Evolutionary conservation across 2,329 filamentous ascomycete genomes (phyloP), one percentile per base, ranked within the genome.

Genomic region (Chalaropsis ovoidea): DNA sequence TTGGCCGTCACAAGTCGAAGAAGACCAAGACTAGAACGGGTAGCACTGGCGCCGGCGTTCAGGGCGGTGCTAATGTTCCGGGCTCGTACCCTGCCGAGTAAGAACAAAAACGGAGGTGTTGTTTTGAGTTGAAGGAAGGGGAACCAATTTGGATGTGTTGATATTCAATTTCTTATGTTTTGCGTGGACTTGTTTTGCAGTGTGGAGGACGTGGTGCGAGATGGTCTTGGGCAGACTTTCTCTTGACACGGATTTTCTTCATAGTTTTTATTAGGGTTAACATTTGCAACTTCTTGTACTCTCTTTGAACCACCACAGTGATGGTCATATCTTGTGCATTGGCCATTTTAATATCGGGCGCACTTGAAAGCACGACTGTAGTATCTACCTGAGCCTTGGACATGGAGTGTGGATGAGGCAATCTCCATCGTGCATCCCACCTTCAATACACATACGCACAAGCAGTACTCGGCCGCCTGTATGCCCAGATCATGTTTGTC

Each of bases 1-100:
- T 64, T 45, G 52, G 63, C 4, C 63, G 52, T 6, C 60, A 22
- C 52, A 64, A 64, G 52, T 64, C 63, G 52, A 64, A 58, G 52
- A 64, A 60, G 42, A 19, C 24, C 52, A 64, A 39, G 47, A 49
- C 7, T 8, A 35, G 13, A 58, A 15, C 63, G 8, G 39, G 49
- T n/a, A 47, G 35, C 31, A 58, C 54, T n/a, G 11, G 42, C 42
- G 42, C 13, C 6, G 6, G 6, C 31, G 31, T 31, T 31, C 31
- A 31, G 31, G 6, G 31, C 6, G 6, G 31, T 6, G 43, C 43
- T 17, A 22, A 31, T n/a, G 42, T 64, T 4, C 52, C 63, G 24
- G 63, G 52, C 17, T 41, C 63, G 24, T 64, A 27, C 35, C 63
- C 63, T 47, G 24, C 15, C 15, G 24, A 62, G 52, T 42, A 45